Conservation (phyloP, 2,329 filamentous ascomycete genomes). For the Microsporum ferrugineum region DNA sequence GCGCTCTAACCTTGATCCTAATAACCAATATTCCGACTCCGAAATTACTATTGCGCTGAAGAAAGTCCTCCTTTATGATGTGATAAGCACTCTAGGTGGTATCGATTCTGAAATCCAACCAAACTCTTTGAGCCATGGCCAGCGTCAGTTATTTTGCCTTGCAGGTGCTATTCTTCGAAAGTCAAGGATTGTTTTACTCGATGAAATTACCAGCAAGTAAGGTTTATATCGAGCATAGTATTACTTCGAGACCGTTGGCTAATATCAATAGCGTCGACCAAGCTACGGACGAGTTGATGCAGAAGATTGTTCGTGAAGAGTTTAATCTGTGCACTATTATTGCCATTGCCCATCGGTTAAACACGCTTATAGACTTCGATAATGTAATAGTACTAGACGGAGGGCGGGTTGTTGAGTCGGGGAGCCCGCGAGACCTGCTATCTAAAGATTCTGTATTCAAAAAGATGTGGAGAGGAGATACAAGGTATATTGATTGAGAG, state of each 20-base stretch:
- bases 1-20: constrained; percentile 87
- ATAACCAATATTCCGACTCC: constrained; percentile 28
- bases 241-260: neutral
- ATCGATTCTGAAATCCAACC: constrained; percentile 34
- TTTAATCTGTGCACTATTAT: constrained; percentile 10
- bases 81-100: constrained; percentile 29
- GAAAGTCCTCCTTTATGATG: constrained; percentile 27
- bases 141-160: constrained; percentile 53
- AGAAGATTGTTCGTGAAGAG: constrained; percentile 7
- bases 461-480: neutral
- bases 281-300: constrained; percentile 10
- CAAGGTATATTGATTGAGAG: neutral
- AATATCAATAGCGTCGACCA: constrained; percentile 7
- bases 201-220: constrained; percentile 50
- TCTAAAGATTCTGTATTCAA: neutral
- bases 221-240: constrained; percentile 6
- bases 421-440: neutral
- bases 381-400: neutral
- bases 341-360: constrained; percentile 7
- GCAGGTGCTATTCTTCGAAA: constrained; percentile 50
- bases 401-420: neutral
- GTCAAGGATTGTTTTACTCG: constrained; percentile 52
- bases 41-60: constrained; percentile 29
- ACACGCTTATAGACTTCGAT: neutral
- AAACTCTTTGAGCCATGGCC: constrained; percentile 38